Evolutionary conservation across 164 flowering plant species (phyloP), one percentile per base, ranked within the genome.

Genomic region (Berberis thunbergii): DNA sequence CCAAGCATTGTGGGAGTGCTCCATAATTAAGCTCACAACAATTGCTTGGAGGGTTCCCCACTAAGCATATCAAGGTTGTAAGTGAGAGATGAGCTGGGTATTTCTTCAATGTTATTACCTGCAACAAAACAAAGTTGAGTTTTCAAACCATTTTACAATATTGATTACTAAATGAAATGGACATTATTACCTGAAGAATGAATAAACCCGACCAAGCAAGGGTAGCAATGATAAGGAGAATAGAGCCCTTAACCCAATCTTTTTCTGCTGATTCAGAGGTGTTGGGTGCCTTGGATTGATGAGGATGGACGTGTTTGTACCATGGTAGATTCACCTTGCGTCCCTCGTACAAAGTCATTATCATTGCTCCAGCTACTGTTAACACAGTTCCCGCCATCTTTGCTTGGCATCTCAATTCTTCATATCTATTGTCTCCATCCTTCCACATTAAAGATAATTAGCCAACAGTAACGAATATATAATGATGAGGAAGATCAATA

Each of bases 341-440:
- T 11, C 96, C 96, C 62, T 89, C 87, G 83, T 89, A 89, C 38
- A 92, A 65, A 46, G 96, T 92, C 98, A 92, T 89, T 68, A 89
- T 61, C 98, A 91, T 91, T 39, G 96, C 98, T 65, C 98, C 98
- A 0, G 74, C 87, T 42, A 91, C 92, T n/a, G 98, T 84, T 56
- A 89, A 81, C 41, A 80, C 41, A 3, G 98, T 91, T 68, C 98
- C 98, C 11, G 75, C 70, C 68, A 87, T 76, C 73, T 91, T 89
- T 7, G 96, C 98, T 75, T 85, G 91, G 80, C 89, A 82, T 59
- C 92, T 83, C 6, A 86, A 52, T 68, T 84, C 80, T 76, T 91
- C 4, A 91, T 65, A 72, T 88, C 63, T 60, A 91, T 67, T 65
- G 79, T 88, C 77, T 91, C 97, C 91, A 91, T 88, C 83, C 93